phyloP scores from a whole-genome alignment of 129 eudicot species.

The Flaveria robusta region DNA sequence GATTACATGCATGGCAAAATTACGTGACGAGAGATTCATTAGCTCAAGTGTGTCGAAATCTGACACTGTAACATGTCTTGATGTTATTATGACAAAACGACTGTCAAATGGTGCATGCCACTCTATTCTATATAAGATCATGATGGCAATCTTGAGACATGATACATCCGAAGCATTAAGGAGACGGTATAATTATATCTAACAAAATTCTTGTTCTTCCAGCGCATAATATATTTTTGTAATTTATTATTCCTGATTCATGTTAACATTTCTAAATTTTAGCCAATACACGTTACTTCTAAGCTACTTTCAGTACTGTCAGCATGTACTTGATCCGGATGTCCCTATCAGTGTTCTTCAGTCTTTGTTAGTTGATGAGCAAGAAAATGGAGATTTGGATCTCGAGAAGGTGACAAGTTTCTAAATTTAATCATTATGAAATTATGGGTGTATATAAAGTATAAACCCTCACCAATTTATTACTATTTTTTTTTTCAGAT shows the following conservation, averaged over 20 bases:
- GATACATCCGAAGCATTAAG: conserved; percentile 93
- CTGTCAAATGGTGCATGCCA: conserved; percentile 88
- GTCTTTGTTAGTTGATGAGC: conserved; percentile 65
- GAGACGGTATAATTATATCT: conserved; percentile 61
- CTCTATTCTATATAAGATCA: conserved; percentile 75
- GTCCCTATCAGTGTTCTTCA: conserved; percentile 78
- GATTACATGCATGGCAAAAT: conserved; percentile 92
- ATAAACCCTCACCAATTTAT: not conserved
- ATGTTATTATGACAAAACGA: conserved; percentile 68
- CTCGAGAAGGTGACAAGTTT: conserved; percentile 66
- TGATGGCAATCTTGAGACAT: conserved; percentile 72
- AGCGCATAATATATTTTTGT: not conserved
- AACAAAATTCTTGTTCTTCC: not conserved
- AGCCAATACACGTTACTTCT: conserved; percentile 95
- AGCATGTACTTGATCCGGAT: conserved; percentile 90
- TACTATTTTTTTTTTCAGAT: conserved; percentile 43
- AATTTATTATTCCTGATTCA: conserved; percentile 7
- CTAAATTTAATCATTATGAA: not conserved
- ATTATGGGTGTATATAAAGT: not conserved
- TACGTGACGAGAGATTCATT: conserved; percentile 84
- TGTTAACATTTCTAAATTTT: conserved; percentile 28
- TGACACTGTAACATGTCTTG: conserved; percentile 78
- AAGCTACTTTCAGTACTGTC: conserved; percentile 94
- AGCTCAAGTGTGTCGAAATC: conserved; percentile 65
- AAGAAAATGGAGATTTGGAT: conserved; percentile 71